A percentile compares a stretch with the other conserved stretches of the same genome.
Conservation (phyloP, 345 rosid genomes). For the Euphorbia lathyris region DNA sequence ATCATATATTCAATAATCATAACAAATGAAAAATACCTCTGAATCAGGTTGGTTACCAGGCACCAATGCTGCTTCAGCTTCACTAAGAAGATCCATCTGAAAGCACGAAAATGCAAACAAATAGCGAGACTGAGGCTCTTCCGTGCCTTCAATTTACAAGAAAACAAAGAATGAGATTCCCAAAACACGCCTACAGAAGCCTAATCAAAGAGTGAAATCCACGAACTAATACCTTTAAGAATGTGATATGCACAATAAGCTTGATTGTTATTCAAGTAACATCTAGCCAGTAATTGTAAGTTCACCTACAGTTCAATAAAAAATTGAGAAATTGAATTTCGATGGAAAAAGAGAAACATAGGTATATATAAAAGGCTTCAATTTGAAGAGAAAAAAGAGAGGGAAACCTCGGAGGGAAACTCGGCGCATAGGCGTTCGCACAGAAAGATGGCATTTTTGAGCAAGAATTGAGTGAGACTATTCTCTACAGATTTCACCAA, state of each 20-base stretch:
- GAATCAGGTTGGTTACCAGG: constrained; percentile 65
- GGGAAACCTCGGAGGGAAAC: constrained; percentile 95
- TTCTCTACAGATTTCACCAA: constrained; percentile 67
- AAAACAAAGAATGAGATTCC: constrained; percentile 5
- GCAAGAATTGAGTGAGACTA: constrained; percentile 78
- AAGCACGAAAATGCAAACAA: constrained; percentile 93
- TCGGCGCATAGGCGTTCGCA: constrained; percentile 96
- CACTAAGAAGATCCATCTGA: constrained; percentile 89
- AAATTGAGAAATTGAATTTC: neutral
- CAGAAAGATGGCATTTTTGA: constrained; percentile 80
- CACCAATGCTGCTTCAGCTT: constrained; percentile 84
- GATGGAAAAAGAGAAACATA: neutral
- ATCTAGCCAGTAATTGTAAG: constrained; percentile 73
- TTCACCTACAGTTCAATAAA: constrained; percentile 48
- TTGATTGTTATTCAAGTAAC: constrained; percentile 85
- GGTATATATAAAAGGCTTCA: no score
- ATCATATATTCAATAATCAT: neutral
- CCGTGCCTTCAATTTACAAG: constrained; percentile 57
- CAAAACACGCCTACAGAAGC: neutral
- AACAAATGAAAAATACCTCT: constrained; percentile 48
- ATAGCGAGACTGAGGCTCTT: constrained; percentile 88
- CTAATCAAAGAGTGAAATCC: neutral
- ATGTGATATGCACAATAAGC: constrained; percentile 84
- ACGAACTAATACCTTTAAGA: constrained; percentile 53
- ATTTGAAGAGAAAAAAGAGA: neutral